phyloP scores from a whole-genome alignment of 345 rosid species.

The Eucalyptus sp. region DNA sequence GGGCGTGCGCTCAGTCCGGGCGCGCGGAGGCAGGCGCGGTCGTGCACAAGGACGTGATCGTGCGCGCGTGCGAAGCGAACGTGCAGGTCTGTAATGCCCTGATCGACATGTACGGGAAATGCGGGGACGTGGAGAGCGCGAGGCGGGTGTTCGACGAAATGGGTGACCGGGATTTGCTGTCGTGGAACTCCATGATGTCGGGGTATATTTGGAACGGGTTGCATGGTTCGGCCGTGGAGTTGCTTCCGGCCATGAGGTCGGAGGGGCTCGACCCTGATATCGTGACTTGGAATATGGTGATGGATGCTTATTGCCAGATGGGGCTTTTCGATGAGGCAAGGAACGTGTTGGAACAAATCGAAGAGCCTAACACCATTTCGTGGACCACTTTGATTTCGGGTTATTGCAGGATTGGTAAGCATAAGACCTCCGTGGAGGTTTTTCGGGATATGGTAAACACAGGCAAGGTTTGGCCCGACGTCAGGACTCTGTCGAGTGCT shows the following conservation, averaged over 20 bases:
- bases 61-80: constrained; percentile 6
- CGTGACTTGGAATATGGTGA: constrained; percentile 19
- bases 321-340: constrained; percentile 20
- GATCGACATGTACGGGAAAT: constrained; percentile 26
- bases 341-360: constrained; percentile 7
- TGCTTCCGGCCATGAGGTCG: constrained; percentile 2
- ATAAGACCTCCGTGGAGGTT: constrained; percentile 1
- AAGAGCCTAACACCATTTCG: constrained; percentile 16
- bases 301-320: constrained; percentile 24
- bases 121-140: constrained; percentile 5
- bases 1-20: constrained; percentile 8
- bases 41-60: constrained; percentile 23
- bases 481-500: constrained; percentile 14
- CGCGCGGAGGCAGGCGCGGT: constrained; percentile 9
- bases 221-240: constrained; percentile 8
- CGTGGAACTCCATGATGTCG: constrained; percentile 30
- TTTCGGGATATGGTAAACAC: constrained; percentile 11
- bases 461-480: constrained; percentile 7
- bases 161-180: constrained; percentile 15
- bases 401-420: constrained; percentile 10
- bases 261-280: constrained; percentile 17
- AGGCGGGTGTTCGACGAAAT: constrained; percentile 19
- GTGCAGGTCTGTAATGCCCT: constrained; percentile 15
- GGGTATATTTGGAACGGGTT: constrained; percentile 12
- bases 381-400: constrained; percentile 31